Percentiles rank a stretch among this genome's conserved stretches.
Conservation (phyloP, 1,284 basidiomycete species). For the Ustilago loliicola region DNA sequence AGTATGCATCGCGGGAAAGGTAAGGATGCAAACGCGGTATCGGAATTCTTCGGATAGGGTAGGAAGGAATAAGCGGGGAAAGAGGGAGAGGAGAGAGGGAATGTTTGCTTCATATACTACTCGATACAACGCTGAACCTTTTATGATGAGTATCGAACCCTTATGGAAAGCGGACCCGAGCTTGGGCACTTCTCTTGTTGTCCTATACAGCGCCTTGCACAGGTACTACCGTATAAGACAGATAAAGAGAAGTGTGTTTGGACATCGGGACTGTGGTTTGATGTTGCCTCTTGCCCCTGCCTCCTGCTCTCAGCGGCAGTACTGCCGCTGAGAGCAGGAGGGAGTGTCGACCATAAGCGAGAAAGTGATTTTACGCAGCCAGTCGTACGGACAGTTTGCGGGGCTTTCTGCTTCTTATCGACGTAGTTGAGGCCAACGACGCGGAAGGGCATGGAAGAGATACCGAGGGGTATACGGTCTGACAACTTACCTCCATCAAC, state of each 20-base stretch:
- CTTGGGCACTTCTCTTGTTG: neutral
- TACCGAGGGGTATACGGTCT: neutral
- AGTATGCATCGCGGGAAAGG: too few relatives aligned
- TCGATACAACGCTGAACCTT: conserved; percentile 41
- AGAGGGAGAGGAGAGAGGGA: conserved; percentile 3
- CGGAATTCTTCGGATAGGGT: conserved; percentile 5
- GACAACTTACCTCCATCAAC: conserved; percentile 49
- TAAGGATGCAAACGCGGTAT: too few relatives aligned
- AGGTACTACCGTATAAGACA: neutral
- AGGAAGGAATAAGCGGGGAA: neutral
- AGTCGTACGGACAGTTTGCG: neutral
- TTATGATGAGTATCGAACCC: conserved; percentile 46
- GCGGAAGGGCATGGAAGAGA: neutral
- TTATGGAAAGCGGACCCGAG: conserved; percentile 48
- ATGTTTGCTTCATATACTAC: conserved; percentile 66
- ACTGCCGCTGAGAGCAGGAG: neutral
- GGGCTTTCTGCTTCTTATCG: neutral
- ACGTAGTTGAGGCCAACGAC: neutral
- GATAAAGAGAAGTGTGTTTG: neutral
- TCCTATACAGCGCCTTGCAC: neutral
- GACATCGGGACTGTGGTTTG: neutral
- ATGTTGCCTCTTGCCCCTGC: neutral
- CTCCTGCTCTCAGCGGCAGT: too few relatives aligned
- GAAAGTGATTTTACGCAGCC: neutral
- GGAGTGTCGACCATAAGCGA: neutral